These are phyloP conservation scores for Diaporthe sp. DNA, from an alignment of 2,329 filamentous ascomycete genomes.

Conservation along the genomic window DNA sequence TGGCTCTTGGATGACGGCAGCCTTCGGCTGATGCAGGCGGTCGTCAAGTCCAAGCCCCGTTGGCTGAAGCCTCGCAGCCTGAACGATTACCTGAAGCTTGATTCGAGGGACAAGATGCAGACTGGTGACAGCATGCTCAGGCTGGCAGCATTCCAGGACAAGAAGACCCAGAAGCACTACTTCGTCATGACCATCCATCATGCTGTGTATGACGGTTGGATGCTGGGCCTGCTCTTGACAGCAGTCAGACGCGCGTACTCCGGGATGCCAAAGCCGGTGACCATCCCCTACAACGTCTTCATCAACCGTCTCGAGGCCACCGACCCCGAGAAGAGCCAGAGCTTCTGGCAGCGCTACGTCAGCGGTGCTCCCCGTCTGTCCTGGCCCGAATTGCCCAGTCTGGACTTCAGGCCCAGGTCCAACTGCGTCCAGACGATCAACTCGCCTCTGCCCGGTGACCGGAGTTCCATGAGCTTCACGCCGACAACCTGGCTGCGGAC, in stretches of 20 bases:
- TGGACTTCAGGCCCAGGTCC: slow-evolving; percentile 1
- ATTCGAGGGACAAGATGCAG: not conserved
- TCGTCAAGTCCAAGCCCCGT: slow-evolving; percentile 10
- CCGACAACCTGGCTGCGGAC: not conserved
- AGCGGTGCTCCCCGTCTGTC: not conserved
- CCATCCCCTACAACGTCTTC: slow-evolving; percentile 16
- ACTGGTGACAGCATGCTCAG: slow-evolving; percentile 14
- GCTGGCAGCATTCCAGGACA: slow-evolving; percentile 10
- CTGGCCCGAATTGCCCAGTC: not conserved
- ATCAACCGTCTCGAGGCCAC: slow-evolving; percentile 5
- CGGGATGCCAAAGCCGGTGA: not conserved
- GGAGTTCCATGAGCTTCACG: not conserved
- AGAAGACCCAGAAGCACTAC: slow-evolving; percentile 4
- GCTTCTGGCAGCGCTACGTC: slow-evolving; percentile 20
- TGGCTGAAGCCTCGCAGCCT: slow-evolving; percentile 13
- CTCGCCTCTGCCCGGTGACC: not conserved
- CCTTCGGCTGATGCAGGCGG: not conserved
- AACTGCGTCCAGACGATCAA: not conserved
- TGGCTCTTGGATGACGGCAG: not conserved
- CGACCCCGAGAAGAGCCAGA: slow-evolving; percentile 1
- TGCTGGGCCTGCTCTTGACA: slow-evolving; percentile 28
- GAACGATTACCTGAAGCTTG: slow-evolving; percentile 8
- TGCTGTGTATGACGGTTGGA: slow-evolving; percentile 36
- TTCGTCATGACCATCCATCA: slow-evolving; percentile 36
- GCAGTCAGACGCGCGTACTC: not conserved